Conservation (phyloP, 306 rosid species). For the Vicia sativa region DNA sequence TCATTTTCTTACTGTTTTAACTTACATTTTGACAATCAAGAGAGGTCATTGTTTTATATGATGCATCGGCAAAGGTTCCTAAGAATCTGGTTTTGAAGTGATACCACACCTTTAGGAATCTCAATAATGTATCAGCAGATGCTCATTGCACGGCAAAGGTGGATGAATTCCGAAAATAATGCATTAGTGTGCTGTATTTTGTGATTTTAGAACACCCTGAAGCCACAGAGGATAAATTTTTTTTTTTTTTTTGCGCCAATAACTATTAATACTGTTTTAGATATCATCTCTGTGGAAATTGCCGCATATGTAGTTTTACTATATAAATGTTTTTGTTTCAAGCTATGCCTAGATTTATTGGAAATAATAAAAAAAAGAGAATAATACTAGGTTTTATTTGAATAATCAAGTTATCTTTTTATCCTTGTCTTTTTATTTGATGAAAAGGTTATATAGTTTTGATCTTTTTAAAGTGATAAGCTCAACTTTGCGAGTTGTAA, state of each 20-base stretch:
- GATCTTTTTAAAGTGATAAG: too few species aligned
- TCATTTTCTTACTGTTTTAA: conserved; percentile 31
- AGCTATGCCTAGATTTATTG: background rate
- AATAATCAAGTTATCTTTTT: background rate
- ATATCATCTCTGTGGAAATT: background rate
- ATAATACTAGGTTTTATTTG: background rate
- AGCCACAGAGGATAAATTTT: conserved; percentile 1
- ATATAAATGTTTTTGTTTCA: background rate
- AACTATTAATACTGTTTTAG: background rate
- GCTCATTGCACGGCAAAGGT: conserved; percentile 3
- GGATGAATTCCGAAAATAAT: background rate
- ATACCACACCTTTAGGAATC: background rate
- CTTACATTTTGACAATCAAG: conserved; percentile 35
- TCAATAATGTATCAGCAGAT: conserved; percentile 16
- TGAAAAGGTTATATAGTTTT: background rate
- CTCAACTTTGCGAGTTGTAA: too few species aligned
- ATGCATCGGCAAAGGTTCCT: background rate
- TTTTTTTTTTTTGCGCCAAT: background rate
- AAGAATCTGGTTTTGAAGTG: conserved; percentile 15
- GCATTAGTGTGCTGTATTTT: background rate
- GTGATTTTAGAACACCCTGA: conserved; percentile 17
- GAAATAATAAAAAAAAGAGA: background rate
- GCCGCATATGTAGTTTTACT: background rate
- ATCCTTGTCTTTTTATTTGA: background rate
- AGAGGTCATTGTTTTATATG: conserved; percentile 33